Evolutionary conservation across 164 flowering plant species (phyloP).

Genomic region (Vitis cinerea): DNA sequence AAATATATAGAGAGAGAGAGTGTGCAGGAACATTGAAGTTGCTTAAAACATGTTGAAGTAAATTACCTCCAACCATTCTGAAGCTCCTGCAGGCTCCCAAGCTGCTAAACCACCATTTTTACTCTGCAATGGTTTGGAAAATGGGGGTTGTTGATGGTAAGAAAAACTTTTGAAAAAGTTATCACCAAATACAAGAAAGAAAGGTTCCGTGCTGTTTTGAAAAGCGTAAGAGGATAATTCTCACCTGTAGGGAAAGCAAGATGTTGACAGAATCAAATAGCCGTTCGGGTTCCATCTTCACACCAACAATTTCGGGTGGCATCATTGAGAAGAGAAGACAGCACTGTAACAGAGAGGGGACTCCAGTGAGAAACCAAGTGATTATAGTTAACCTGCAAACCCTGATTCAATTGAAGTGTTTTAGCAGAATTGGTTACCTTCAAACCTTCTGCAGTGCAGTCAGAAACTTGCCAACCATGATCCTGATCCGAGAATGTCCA

Average conservation of each 20-base stretch:
- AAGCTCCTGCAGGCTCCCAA: conserved; percentile 42
- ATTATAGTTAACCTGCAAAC: background rate
- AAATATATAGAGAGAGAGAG: too few relatives aligned
- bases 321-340: conserved; percentile 42
- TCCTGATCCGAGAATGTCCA: conserved; percentile 68
- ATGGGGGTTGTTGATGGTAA: background rate
- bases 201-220: too few relatives aligned
- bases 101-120: conserved; percentile 41
- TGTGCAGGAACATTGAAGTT: too few relatives aligned
- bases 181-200: background rate
- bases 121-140: conserved; percentile 14
- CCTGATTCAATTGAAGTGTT: background rate
- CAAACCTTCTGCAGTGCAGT: conserved; percentile 61
- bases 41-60: background rate
- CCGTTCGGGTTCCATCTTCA: conserved; percentile 33
- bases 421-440: conserved; percentile 27
- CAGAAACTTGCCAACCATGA: conserved; percentile 74
- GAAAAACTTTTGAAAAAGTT: background rate
- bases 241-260: conserved; percentile 53
- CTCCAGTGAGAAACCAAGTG: background rate
- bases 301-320: conserved; percentile 57
- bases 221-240: too few relatives aligned
- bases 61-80: conserved; percentile 41
- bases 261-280: conserved; percentile 47
- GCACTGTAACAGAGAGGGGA: conserved; percentile 27